These are phyloP conservation scores for Fusarium caatingaense DNA, from an alignment of 2,329 filamentous ascomycete genomes.

Conservation along the genomic window DNA sequence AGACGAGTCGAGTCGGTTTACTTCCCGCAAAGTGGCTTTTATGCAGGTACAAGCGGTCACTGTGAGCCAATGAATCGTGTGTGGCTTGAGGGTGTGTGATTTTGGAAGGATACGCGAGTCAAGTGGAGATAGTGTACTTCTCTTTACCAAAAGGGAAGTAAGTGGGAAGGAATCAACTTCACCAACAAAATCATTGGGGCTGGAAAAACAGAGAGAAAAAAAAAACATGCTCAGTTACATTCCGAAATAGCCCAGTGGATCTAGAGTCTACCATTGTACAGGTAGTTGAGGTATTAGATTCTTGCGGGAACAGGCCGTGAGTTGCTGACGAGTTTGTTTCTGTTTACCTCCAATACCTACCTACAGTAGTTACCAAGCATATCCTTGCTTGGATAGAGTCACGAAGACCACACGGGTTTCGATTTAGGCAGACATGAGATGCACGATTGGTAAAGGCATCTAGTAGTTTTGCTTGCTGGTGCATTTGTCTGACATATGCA, in stretches of 20 bases:
- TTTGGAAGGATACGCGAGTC: constrained; percentile 7
- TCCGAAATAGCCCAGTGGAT: constrained; percentile 12
- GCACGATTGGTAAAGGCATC: constrained; percentile 11
- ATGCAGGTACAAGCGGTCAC: constrained; percentile 34
- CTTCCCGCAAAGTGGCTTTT: constrained; percentile 39
- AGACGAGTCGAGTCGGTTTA: constrained; percentile 33
- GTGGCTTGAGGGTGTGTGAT: constrained; percentile 31
- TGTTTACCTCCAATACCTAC: neutral
- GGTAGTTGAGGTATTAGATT: neutral
- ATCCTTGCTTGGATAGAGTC: constrained; percentile 13
- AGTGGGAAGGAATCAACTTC: constrained; percentile 3
- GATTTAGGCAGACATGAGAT: neutral
- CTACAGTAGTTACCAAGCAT: constrained; percentile 17
- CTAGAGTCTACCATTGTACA: neutral
- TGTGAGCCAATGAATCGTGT: constrained; percentile 18
- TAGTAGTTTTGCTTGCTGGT: neutral
- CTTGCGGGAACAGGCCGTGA: neutral
- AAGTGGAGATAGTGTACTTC: constrained; percentile 6
- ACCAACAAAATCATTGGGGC: neutral
- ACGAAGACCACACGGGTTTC: constrained; percentile 3
- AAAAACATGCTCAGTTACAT: constrained; percentile 28
- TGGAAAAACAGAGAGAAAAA: neutral
- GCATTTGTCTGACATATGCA: neutral
- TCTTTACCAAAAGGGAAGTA: neutral
- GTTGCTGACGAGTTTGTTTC: neutral